Percentiles rank a stretch among this genome's conserved stretches.
phyloP scores from a whole-genome alignment of 2,329 filamentous ascomycete species.

The Chalaropsis ovoidea region DNA sequence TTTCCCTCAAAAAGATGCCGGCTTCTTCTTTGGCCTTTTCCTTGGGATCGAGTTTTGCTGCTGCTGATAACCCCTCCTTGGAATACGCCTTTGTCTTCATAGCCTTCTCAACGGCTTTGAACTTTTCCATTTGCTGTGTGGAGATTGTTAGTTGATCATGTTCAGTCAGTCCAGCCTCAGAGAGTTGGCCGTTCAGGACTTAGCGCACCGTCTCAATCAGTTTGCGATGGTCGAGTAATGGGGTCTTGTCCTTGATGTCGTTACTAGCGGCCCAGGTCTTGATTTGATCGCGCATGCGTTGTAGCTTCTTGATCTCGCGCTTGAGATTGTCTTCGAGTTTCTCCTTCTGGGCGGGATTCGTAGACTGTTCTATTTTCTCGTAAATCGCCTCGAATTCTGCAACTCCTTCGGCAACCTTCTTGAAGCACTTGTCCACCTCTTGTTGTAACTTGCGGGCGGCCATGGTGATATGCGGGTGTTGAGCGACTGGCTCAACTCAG shows the following conservation, averaged over 20 bases:
- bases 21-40: slow-evolving; percentile 89
- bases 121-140: slow-evolving; percentile 90
- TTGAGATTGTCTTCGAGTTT: slow-evolving; percentile 97
- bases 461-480: slow-evolving; percentile 48
- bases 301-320: slow-evolving; percentile 99
- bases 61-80: slow-evolving; percentile 88
- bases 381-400: slow-evolving; percentile 88
- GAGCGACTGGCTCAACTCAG: slow-evolving; percentile 25
- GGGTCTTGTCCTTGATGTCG: slow-evolving; percentile 99
- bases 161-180: slow-evolving; percentile 13
- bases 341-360: slow-evolving; percentile 90
- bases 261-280: slow-evolving; percentile 98
- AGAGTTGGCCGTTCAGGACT: slow-evolving; percentile 27
- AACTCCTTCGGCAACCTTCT: slow-evolving; percentile 91
- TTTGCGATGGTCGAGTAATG: slow-evolving; percentile 84
- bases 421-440: slow-evolving; percentile 99
- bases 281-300: slow-evolving; percentile 94
- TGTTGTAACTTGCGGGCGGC: slow-evolving; percentile 92
- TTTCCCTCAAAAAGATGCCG: slow-evolving; percentile 71
- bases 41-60: slow-evolving; percentile 90
- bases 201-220: slow-evolving; percentile 83
- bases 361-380: slow-evolving; percentile 91
- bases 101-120: slow-evolving; percentile 99
- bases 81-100: slow-evolving; percentile 99
- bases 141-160: slow-evolving; percentile 26